phyloP scores from a whole-genome alignment of 1,284 basidiomycete species.

The Puccinia triticina region DNA sequence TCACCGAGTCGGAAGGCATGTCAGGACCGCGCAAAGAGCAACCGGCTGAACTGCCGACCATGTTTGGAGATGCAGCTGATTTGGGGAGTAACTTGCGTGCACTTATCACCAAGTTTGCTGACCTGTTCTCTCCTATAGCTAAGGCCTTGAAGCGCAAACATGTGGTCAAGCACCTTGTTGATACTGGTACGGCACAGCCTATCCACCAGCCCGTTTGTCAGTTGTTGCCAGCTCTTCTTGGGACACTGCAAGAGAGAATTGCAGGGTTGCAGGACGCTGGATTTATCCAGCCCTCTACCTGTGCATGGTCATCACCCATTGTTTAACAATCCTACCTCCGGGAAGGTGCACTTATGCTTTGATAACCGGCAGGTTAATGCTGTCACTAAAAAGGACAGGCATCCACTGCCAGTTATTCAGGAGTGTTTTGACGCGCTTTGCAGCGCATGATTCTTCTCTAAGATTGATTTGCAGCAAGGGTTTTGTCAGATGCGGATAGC shows the following conservation, averaged over 20 bases:
- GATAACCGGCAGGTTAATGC: not conserved
- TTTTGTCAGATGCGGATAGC: constrained; percentile 13
- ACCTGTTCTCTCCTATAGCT: not conserved
- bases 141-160: not conserved
- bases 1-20: too few relatives aligned
- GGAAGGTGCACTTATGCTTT: not conserved
- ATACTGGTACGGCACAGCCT: constrained; percentile 1
- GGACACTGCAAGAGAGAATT: not conserved
- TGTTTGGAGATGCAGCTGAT: not conserved
- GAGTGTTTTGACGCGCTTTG: not conserved
- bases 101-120: not conserved
- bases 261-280: not conserved
- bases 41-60: not conserved
- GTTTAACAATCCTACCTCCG: constrained; percentile 2
- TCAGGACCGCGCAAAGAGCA: not conserved
- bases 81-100: not conserved
- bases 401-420: not conserved
- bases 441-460: not conserved
- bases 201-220: not conserved
- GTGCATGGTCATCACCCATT: constrained; percentile 5
- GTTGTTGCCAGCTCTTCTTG: not conserved
- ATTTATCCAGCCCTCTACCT: constrained; percentile 20
- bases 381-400: not conserved
- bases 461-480: constrained; percentile 6
- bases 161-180: constrained; percentile 11